A percentile compares a stretch with the other conserved stretches of the same genome.
phyloP scores from a whole-genome alignment of 192 early-diverging fungal genomes.

The Paraglomus occultum region DNA sequence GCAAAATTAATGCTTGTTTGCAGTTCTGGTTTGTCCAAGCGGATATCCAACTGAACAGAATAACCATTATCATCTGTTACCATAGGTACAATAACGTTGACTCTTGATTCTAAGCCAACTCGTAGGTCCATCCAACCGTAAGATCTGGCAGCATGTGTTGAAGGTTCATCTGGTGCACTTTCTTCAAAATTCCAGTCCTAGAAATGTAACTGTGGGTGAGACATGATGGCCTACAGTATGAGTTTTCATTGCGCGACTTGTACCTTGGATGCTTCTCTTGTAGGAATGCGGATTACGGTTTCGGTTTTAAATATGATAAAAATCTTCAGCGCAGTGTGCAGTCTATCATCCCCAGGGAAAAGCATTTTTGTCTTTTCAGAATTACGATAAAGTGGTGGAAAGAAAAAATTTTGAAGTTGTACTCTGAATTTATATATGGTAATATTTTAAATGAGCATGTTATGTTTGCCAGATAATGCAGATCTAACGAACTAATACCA shows the following conservation, averaged over 20 bases:
- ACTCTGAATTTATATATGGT: conserved; percentile 32
- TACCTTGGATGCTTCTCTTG: conserved; percentile 73
- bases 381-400: conserved; percentile 64
- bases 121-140: conserved; percentile 75
- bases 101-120: conserved; percentile 44
- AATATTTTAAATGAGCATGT: background rate
- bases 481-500: background rate
- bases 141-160: conserved; percentile 37
- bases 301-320: conserved; percentile 59
- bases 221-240: no score
- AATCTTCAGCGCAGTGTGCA: conserved; percentile 55
- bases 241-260: background rate
- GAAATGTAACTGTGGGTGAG: background rate
- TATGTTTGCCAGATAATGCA: background rate
- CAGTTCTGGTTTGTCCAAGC: conserved; percentile 47
- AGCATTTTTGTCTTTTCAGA: conserved; percentile 44
- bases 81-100: conserved; percentile 62
- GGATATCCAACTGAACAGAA: conserved; percentile 46
- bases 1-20: conserved; percentile 71
- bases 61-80: conserved; percentile 53
- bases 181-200: conserved; percentile 64
- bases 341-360: conserved; percentile 53
- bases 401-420: conserved; percentile 69
- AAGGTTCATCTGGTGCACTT: conserved; percentile 35
- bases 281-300: conserved; percentile 60